These are phyloP conservation scores for Glycyrrhiza uralensis DNA, from an alignment of 306 rosid genomes.

Conservation along the genomic window DNA sequence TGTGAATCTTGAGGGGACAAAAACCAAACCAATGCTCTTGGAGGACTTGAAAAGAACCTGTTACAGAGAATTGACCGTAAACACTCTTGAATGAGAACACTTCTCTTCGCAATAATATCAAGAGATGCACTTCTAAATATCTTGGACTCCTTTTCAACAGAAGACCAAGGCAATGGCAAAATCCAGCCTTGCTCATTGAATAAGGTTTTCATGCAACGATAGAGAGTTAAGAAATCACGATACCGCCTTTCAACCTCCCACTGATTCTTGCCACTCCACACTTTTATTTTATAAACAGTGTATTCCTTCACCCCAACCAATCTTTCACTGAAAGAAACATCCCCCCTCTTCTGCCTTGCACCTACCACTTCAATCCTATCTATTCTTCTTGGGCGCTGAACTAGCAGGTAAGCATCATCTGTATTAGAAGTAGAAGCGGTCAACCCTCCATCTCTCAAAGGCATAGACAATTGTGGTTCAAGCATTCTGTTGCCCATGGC, in stretches of 20 bases:
- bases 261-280: conserved; percentile 72
- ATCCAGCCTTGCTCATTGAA: conserved; percentile 67
- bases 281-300: conserved; percentile 80
- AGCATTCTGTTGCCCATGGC: conserved; percentile 46
- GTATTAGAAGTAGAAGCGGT: conserved; percentile 87
- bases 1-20: conserved; percentile 73
- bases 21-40: conserved; percentile 73
- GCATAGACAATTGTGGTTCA: conserved; percentile 51
- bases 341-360: conserved; percentile 95
- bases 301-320: conserved; percentile 97
- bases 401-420: conserved; percentile 45
- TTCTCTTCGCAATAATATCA: conserved; percentile 85
- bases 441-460: conserved; percentile 81
- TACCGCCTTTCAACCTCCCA: conserved; percentile 96
- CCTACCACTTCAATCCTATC: conserved; percentile 93
- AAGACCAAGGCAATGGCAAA: conserved; percentile 84
- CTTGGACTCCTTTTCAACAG: conserved; percentile 80
- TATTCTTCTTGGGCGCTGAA: conserved; percentile 52
- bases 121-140: conserved; percentile 91
- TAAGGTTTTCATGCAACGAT: conserved; percentile 63
- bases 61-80: conserved; percentile 63
- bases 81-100: conserved; percentile 88
- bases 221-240: conserved; percentile 81
- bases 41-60: conserved; percentile 58
- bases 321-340: conserved; percentile 92